Evolutionary conservation across 106 monocot genomes (phyloP).

Genomic region (Dactylorhiza incarnata): DNA sequence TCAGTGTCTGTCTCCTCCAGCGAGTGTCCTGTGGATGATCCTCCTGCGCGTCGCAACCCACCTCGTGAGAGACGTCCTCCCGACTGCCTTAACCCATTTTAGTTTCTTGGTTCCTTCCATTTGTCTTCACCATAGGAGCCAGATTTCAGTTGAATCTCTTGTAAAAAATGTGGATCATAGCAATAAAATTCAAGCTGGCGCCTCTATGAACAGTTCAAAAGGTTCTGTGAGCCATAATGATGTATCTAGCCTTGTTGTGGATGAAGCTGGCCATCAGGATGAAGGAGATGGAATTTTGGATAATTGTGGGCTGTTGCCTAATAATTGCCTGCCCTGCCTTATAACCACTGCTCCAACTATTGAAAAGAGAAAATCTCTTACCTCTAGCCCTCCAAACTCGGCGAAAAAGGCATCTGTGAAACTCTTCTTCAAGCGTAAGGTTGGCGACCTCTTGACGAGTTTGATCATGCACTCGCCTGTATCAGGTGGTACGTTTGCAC

Average conservation of each 20-base stretch:
- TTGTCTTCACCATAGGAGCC: constrained; percentile 20
- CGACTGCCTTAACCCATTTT: not conserved
- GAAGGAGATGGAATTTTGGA: constrained; percentile 40
- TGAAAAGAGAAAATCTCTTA: constrained; percentile 76
- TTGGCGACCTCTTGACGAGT: constrained; percentile 30
- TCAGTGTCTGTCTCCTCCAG: too few species aligned
- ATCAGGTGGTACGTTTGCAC: constrained; percentile 80
- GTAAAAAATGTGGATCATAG: constrained; percentile 17
- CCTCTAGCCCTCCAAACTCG: constrained; percentile 60
- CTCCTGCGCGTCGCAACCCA: too few species aligned
- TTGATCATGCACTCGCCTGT: not conserved
- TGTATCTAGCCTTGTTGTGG: constrained; percentile 20
- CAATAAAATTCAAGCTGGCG: constrained; percentile 6
- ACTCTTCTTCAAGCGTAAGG: constrained; percentile 74
- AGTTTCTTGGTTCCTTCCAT: constrained; percentile 9
- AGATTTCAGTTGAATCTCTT: constrained; percentile 21
- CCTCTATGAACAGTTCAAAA: constrained; percentile 12
- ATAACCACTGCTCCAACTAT: constrained; percentile 28
- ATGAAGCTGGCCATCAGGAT: constrained; percentile 24
- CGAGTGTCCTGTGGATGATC: too few species aligned
- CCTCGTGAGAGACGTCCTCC: too few species aligned
- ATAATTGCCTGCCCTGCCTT: constrained; percentile 88
- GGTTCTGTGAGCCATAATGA: constrained; percentile 30
- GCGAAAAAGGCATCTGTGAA: constrained; percentile 56
- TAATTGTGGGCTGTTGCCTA: constrained; percentile 76